Evolutionary conservation across 2,329 filamentous ascomycete genomes (phyloP).

Genomic region (Fusarium fujikuroi): DNA sequence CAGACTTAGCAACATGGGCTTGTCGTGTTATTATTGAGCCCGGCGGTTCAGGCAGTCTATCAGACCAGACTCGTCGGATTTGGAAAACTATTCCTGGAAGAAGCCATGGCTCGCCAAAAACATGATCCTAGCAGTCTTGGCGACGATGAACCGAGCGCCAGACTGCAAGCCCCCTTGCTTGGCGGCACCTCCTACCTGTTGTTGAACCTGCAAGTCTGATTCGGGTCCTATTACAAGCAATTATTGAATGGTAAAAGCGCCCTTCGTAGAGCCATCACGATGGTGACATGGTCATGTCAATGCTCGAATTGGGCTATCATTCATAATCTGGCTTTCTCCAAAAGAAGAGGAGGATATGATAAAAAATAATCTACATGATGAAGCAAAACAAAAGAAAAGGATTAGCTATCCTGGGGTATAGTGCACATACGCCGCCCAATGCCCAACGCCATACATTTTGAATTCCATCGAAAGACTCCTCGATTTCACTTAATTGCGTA

Average conservation of each 20-base stretch:
- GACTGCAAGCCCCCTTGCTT: neutral
- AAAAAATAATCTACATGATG: neutral
- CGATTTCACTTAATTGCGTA: neutral
- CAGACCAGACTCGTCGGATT: neutral
- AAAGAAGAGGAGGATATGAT: neutral
- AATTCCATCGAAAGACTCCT: neutral
- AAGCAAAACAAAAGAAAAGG: conserved; percentile 9
- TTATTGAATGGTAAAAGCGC: neutral
- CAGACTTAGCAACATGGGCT: neutral
- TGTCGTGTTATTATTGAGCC: neutral
- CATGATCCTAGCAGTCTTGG: neutral
- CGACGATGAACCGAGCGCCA: neutral
- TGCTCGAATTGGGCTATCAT: neutral
- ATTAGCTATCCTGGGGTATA: conserved; percentile 30
- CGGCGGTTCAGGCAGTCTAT: conserved; percentile 9
- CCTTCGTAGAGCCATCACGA: neutral
- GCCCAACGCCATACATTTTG: conserved; percentile 15
- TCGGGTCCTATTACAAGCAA: neutral
- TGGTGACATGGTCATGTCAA: neutral
- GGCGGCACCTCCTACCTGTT: neutral
- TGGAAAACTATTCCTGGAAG: neutral
- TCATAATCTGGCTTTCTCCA: neutral
- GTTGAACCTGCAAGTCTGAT: neutral
- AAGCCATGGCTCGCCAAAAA: neutral
- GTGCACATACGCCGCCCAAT: conserved; percentile 30